phyloP scores from a whole-genome alignment of 106 monocot species.

The Acanthochlamys bracteata region DNA sequence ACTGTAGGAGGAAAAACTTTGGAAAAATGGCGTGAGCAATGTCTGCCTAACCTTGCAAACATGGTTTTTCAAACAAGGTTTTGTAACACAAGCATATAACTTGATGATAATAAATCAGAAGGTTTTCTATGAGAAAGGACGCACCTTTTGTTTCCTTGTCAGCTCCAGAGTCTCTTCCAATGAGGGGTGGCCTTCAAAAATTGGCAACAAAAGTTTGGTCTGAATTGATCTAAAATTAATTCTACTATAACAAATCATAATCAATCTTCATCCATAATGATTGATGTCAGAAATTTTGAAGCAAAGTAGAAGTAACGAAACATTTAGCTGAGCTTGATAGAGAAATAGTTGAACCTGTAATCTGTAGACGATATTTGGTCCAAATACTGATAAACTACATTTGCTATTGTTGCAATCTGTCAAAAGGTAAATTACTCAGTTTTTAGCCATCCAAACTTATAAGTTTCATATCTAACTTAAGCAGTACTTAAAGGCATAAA shows the following conservation, averaged over 20 bases:
- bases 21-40: background rate
- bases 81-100: background rate
- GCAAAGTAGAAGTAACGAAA: background rate
- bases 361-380: slow-evolving; percentile 74
- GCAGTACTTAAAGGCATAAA: background rate
- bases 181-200: slow-evolving; percentile 36
- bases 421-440: background rate
- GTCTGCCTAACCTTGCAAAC: background rate
- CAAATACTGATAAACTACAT: slow-evolving; percentile 60
- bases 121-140: background rate
- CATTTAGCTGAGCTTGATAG: background rate
- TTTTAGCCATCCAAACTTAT: background rate
- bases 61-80: background rate
- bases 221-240: background rate
- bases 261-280: no score
- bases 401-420: slow-evolving; percentile 56
- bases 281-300: background rate
- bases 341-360: slow-evolving; percentile 42
- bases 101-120: background rate
- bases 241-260: background rate
- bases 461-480: background rate
- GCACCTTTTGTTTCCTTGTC: slow-evolving; percentile 31
- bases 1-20: no score
- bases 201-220: background rate
- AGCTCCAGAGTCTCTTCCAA: slow-evolving; percentile 39